Percentiles rank a stretch among this genome's conserved stretches.
Evolutionary conservation across 2,329 filamentous ascomycete genomes (phyloP).

Genomic region (Calonectria henricotiae): DNA sequence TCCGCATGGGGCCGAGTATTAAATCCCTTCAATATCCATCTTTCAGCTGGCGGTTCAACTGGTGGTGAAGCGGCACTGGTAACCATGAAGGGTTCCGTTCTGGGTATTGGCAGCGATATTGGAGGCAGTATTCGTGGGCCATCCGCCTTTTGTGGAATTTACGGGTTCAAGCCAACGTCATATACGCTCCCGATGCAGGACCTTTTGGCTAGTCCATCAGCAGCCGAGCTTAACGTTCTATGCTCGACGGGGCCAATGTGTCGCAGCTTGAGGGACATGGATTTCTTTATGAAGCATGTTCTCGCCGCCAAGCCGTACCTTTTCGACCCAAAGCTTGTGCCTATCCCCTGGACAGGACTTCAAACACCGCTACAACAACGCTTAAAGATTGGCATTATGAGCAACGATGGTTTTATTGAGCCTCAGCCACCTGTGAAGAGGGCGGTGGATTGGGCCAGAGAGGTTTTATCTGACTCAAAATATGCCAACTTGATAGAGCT

Average conservation of each 20-base stretch:
- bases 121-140: slow-evolving; percentile 57
- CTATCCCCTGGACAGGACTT: slow-evolving; percentile 55
- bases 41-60: slow-evolving; percentile 75
- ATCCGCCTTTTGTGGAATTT: slow-evolving; percentile 53
- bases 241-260: slow-evolving; percentile 53
- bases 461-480: slow-evolving; percentile 42
- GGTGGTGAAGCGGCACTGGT: slow-evolving; percentile 69
- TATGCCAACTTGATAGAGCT: slow-evolving; percentile 50
- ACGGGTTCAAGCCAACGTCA: slow-evolving; percentile 47
- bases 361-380: slow-evolving; percentile 30
- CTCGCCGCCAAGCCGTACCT: slow-evolving; percentile 45
- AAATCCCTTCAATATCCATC: slow-evolving; percentile 73
- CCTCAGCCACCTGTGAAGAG: slow-evolving; percentile 61
- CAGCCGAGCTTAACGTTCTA: slow-evolving; percentile 56
- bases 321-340: slow-evolving; percentile 52
- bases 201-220: slow-evolving; percentile 47
- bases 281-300: slow-evolving; percentile 42
- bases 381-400: slow-evolving; percentile 63
- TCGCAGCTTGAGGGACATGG: slow-evolving; percentile 47
- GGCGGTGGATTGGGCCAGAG: slow-evolving; percentile 57
- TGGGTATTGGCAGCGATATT: slow-evolving; percentile 61
- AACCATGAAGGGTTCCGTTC: slow-evolving; percentile 58
- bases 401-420: slow-evolving; percentile 58
- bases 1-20: slow-evolving; percentile 74
- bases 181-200: slow-evolving; percentile 51